These are phyloP conservation scores for Brettanomyces anomalus DNA, from an alignment of 805 yeast genomes.

Conservation along the genomic window DNA sequence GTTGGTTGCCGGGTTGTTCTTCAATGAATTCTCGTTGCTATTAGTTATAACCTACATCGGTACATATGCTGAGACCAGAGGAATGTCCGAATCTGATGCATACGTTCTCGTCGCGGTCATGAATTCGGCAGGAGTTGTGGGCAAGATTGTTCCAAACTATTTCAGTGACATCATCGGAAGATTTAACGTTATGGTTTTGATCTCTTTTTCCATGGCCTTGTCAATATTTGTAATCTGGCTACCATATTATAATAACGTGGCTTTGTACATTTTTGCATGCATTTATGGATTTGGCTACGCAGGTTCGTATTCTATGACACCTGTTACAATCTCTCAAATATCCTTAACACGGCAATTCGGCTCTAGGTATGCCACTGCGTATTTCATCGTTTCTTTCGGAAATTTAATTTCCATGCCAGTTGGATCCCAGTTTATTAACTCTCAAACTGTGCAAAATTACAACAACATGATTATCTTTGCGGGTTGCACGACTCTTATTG, in stretches of 20 bases:
- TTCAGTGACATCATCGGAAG: conserved; percentile 35
- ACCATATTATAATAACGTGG: conserved; percentile 36
- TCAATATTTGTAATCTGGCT: conserved; percentile 51
- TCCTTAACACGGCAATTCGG: conserved; percentile 56
- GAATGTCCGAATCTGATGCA: conserved; percentile 33
- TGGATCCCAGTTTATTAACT: conserved; percentile 37
- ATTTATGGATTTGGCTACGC: conserved; percentile 45
- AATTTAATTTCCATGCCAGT: conserved; percentile 38
- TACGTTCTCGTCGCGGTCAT: conserved; percentile 40
- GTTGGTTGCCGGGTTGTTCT: conserved; percentile 33
- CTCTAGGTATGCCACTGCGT: conserved; percentile 59
- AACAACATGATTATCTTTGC: conserved; percentile 21
- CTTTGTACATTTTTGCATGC: conserved; percentile 42
- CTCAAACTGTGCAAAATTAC: conserved; percentile 12
- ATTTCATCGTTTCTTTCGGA: conserved; percentile 46
- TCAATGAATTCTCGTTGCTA: conserved; percentile 41
- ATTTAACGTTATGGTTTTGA: conserved; percentile 39
- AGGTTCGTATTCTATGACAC: conserved; percentile 50
- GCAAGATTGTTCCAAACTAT: conserved; percentile 23
- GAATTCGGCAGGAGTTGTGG: conserved; percentile 36
- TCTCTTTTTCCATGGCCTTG: conserved; percentile 37
- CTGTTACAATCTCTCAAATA: conserved; percentile 53
- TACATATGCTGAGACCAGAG: conserved; percentile 43
- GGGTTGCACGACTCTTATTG: conserved; percentile 14
- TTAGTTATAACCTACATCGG: conserved; percentile 43